A percentile compares a stretch with the other conserved stretches of the same genome.
phyloP scores from a whole-genome alignment of 805 yeast species.

The Alloascoidea hylecoeti region DNA sequence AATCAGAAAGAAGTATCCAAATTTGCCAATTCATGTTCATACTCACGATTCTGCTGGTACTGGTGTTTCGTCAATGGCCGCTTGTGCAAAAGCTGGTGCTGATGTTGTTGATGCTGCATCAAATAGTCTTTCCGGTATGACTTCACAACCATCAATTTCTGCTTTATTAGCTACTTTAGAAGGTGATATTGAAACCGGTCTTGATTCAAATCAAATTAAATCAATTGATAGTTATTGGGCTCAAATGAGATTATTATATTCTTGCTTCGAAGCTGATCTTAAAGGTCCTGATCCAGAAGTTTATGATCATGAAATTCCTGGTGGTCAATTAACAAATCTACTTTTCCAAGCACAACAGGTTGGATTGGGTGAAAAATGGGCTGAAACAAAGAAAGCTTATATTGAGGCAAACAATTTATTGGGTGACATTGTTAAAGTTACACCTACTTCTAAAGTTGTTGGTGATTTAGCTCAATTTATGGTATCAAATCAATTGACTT shows the following conservation, averaged over 20 bases:
- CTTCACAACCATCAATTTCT: slow-evolving; percentile 80
- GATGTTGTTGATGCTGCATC: slow-evolving; percentile 83
- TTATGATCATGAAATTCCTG: slow-evolving; percentile 80
- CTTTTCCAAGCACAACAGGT: slow-evolving; percentile 86
- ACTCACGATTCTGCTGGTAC: slow-evolving; percentile 91
- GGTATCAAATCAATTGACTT: slow-evolving; percentile 67
- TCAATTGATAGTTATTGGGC: slow-evolving; percentile 82
- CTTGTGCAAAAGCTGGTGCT: slow-evolving; percentile 73
- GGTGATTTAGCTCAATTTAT: slow-evolving; percentile 89
- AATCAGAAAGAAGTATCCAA: slow-evolving; percentile 61
- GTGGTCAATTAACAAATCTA: slow-evolving; percentile 82
- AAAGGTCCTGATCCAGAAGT: slow-evolving; percentile 92
- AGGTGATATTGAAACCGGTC: slow-evolving; percentile 53
- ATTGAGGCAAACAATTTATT: slow-evolving; percentile 62
- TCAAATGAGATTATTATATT: slow-evolving; percentile 74
- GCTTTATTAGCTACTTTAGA: slow-evolving; percentile 73
- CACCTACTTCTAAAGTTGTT: slow-evolving; percentile 83
- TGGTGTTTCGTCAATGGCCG: slow-evolving; percentile 75
- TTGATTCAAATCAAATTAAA: slow-evolving; percentile 42
- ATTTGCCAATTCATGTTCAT: slow-evolving; percentile 77
- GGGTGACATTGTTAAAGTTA: slow-evolving; percentile 80
- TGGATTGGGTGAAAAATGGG: slow-evolving; percentile 80
- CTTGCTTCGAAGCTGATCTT: slow-evolving; percentile 79
- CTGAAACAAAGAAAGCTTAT: slow-evolving; percentile 70
- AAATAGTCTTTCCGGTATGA: slow-evolving; percentile 78